A percentile compares a stretch with the other conserved stretches of the same genome.
These are phyloP conservation scores for Aspergillus latus DNA, from an alignment of 2,329 filamentous ascomycete species.

Conservation along the genomic window DNA sequence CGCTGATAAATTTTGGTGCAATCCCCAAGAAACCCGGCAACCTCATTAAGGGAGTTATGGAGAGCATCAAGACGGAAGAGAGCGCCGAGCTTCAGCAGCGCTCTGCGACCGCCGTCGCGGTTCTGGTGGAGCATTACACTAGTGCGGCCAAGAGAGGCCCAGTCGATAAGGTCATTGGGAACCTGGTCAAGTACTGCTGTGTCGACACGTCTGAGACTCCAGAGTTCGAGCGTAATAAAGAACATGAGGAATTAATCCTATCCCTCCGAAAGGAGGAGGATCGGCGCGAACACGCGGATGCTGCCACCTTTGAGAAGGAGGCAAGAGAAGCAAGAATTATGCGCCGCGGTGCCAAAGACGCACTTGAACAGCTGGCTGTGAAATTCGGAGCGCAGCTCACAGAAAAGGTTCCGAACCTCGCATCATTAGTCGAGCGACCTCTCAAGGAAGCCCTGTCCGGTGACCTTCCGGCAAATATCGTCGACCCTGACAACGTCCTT, in stretches of 20 bases:
- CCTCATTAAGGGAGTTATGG: slow-evolving; percentile 96
- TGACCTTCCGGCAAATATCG: slow-evolving; percentile 70
- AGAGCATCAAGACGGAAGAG: slow-evolving; percentile 93
- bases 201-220: slow-evolving; percentile 97
- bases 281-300: slow-evolving; percentile 85
- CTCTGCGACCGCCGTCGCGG: slow-evolving; percentile 80
- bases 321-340: slow-evolving; percentile 87
- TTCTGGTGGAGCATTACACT: slow-evolving; percentile 82
- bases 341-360: slow-evolving; percentile 88
- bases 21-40: slow-evolving; percentile 91
- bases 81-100: slow-evolving; percentile 84
- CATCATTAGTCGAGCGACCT: slow-evolving; percentile 76
- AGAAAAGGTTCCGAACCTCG: slow-evolving; percentile 79
- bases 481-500: slow-evolving; percentile 69
- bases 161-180: slow-evolving; percentile 93
- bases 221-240: slow-evolving; percentile 82
- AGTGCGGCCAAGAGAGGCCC: slow-evolving; percentile 75
- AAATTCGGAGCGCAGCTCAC: slow-evolving; percentile 78
- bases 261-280: slow-evolving; percentile 98
- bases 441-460: slow-evolving; percentile 71
- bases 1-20: slow-evolving; percentile 80
- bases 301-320: slow-evolving; percentile 84
- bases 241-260: slow-evolving; percentile 77
- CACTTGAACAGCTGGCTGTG: slow-evolving; percentile 79
- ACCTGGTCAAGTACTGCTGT: slow-evolving; percentile 95